These are phyloP conservation scores for Forsythia suspensa DNA, from an alignment of 257 asterid genomes.

Conservation along the genomic window DNA sequence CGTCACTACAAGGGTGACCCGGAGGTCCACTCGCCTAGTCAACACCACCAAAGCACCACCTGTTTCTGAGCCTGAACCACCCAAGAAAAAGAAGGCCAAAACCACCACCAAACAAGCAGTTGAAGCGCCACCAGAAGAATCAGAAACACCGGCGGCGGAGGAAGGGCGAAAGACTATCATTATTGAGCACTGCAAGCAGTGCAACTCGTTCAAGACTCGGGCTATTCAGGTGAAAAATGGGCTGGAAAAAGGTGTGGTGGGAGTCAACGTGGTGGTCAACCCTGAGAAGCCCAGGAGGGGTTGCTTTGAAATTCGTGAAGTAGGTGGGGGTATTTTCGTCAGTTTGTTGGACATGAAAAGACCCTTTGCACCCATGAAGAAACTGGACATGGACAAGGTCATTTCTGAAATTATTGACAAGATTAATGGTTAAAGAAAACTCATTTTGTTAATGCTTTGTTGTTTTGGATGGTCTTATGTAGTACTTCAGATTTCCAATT, in stretches of 20 bases:
- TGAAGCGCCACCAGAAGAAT: slow-evolving; percentile 10
- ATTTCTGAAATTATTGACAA: slow-evolving; percentile 57
- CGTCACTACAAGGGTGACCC: slow-evolving; percentile 30
- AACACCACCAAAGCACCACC: slow-evolving; percentile 27
- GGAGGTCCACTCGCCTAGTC: slow-evolving; percentile 39
- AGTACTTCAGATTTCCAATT: background rate
- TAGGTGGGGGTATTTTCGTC: slow-evolving; percentile 62
- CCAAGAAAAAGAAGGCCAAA: slow-evolving; percentile 36
- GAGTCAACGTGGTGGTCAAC: slow-evolving; percentile 36
- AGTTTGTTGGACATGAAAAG: slow-evolving; percentile 74
- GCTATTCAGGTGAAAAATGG: slow-evolving; percentile 41
- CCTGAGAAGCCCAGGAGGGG: slow-evolving; percentile 81
- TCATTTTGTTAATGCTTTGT: background rate
- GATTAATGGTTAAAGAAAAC: slow-evolving; percentile 11
- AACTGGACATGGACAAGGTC: slow-evolving; percentile 66
- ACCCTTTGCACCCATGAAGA: slow-evolving; percentile 67
- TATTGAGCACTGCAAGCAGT: slow-evolving; percentile 56
- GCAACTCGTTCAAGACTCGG: slow-evolving; percentile 33
- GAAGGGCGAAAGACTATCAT: slow-evolving; percentile 36
- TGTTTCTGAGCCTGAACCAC: slow-evolving; percentile 26
- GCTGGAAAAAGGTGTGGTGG: slow-evolving; percentile 32
- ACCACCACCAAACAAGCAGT: slow-evolving; percentile 11
- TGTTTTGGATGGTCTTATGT: background rate
- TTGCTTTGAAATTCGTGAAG: slow-evolving; percentile 78
- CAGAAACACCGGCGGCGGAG: slow-evolving; percentile 13